Evolutionary conservation across 495 filamentous ascomycete genomes (phyloP).

Genomic region (Amniculicola lignicola): DNA sequence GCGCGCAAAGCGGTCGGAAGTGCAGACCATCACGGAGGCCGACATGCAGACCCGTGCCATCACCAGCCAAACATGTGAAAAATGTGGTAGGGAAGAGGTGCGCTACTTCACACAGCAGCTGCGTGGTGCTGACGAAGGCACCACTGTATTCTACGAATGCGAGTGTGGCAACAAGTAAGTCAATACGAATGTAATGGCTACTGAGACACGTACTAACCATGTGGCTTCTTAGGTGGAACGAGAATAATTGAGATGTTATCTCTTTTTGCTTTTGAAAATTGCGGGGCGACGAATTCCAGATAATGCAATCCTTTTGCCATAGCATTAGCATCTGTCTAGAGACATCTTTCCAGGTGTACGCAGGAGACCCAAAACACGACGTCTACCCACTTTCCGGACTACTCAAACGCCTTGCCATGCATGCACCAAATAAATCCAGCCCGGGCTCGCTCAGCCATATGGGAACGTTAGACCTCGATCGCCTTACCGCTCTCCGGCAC

Average conservation of each 20-base stretch:
- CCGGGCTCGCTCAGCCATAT: too few relatives aligned
- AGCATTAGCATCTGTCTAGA: too few relatives aligned
- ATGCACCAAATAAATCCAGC: too few relatives aligned
- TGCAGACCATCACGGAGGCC: slow-evolving; percentile 75
- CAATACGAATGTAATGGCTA: not conserved
- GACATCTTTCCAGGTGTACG: too few relatives aligned
- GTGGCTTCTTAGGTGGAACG: slow-evolving; percentile 52
- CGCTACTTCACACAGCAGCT: slow-evolving; percentile 82
- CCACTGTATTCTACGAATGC: slow-evolving; percentile 83
- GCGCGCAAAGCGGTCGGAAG: slow-evolving; percentile 76
- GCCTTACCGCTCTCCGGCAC: slow-evolving; percentile 56
- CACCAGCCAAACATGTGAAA: slow-evolving; percentile 67
- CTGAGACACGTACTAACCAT: not conserved
- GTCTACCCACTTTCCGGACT: too few relatives aligned
- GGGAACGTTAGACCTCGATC: slow-evolving; percentile 6
- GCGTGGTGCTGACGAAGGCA: slow-evolving; percentile 91
- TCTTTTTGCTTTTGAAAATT: not conserved
- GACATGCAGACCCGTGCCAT: slow-evolving; percentile 75
- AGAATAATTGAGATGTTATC: slow-evolving; percentile 52
- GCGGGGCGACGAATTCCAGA: too few relatives aligned
- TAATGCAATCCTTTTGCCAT: too few relatives aligned
- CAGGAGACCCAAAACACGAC: too few relatives aligned
- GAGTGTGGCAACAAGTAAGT: slow-evolving; percentile 76
- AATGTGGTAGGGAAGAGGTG: slow-evolving; percentile 80
- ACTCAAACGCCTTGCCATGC: slow-evolving; percentile 8